Percentiles rank a stretch among this genome's conserved stretches.
These are phyloP conservation scores for Austroboletus novae-zelandiae DNA, from an alignment of 1,284 basidiomycete species.

Conservation along the genomic window DNA sequence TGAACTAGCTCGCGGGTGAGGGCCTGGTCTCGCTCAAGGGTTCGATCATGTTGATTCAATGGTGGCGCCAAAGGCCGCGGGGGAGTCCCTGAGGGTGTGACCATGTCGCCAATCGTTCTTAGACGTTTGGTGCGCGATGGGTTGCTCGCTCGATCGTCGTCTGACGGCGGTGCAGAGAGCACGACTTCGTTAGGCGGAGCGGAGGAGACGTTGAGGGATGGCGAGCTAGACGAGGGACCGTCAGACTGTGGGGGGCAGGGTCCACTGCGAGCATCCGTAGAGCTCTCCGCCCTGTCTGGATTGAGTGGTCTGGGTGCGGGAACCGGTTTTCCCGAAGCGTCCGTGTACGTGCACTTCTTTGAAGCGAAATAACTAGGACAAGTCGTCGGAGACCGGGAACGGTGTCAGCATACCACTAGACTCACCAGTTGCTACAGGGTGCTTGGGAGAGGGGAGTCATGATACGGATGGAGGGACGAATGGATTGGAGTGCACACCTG, in stretches of 20 bases:
- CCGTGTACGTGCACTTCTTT: slow-evolving; percentile 77
- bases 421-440: slow-evolving; percentile 79
- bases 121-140: slow-evolving; percentile 23
- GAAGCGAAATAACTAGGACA: slow-evolving; percentile 68
- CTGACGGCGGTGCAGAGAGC: slow-evolving; percentile 18
- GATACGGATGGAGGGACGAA: slow-evolving; percentile 13
- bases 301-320: slow-evolving; percentile 56
- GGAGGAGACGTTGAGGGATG: slow-evolving; percentile 13
- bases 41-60: slow-evolving; percentile 26
- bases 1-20: slow-evolving; percentile 73
- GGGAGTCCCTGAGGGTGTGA: slow-evolving; percentile 38
- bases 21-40: slow-evolving; percentile 54
- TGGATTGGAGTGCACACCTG: slow-evolving; percentile 44
- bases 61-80: slow-evolving; percentile 39
- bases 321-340: slow-evolving; percentile 71
- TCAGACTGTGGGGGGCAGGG: slow-evolving; percentile 20
- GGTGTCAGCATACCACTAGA: slow-evolving; percentile 5
- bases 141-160: slow-evolving; percentile 30
- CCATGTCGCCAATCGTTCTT: slow-evolving; percentile 17
- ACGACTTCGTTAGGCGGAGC: slow-evolving; percentile 17
- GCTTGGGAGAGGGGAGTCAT: slow-evolving; percentile 39
- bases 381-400: slow-evolving; percentile 5
- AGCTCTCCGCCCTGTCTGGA: slow-evolving; percentile 22
- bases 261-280: slow-evolving; percentile 18
- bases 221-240: slow-evolving; percentile 6